Evolutionary conservation across 1,284 basidiomycete species (phyloP), one percentile per base, ranked within the genome.

Genomic region (Phenoliferia sp.): DNA sequence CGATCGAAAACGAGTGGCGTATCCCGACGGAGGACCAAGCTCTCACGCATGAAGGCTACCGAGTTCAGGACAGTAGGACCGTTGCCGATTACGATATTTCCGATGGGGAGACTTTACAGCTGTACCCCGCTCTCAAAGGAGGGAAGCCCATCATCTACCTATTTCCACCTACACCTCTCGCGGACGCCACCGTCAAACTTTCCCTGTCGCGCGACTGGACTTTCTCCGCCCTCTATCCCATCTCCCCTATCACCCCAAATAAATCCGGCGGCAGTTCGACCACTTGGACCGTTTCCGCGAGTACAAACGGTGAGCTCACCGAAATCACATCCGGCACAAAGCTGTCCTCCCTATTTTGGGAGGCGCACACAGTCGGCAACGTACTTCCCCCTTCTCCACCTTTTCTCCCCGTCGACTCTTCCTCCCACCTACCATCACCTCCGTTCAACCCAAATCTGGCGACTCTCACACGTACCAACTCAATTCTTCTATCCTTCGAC

Each of bases 121-220:
- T 96, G 74, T 93, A 96, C 73, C 90, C 96, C 80, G 90, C 92
- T 80, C 84, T 88, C 55, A 84, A 86, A 85, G 76, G 90, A 80
- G 90, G 90, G 12, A 72, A 72, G 35, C 71, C 66, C 15, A 65
- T 70, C 50, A 66, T 72, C 28, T 72, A 72, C 54, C 59, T 72
- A n/a, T 68, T 68, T 54, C 62, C 71, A 2, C 64, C 68, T 7
- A 10, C 28, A 22, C 35, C 60, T 2, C 44, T 63, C 26, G 22
- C 32, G 1, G 16, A 66, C 32, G 73, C 70, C 31, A 61, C 64
- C 2, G 72, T 78, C n/a, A 9, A 60, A 4, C 56, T 77, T 16
- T 31, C 65, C 2, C 74, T 77, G 36, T 35, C 63, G 3, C 61
- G 61, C 0, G 58, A 70, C 16, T 78, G 77, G 77, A 22, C 31